phyloP scores from a whole-genome alignment of 352 stramenopile genomes.

The Sclerospora graminicola region DNA sequence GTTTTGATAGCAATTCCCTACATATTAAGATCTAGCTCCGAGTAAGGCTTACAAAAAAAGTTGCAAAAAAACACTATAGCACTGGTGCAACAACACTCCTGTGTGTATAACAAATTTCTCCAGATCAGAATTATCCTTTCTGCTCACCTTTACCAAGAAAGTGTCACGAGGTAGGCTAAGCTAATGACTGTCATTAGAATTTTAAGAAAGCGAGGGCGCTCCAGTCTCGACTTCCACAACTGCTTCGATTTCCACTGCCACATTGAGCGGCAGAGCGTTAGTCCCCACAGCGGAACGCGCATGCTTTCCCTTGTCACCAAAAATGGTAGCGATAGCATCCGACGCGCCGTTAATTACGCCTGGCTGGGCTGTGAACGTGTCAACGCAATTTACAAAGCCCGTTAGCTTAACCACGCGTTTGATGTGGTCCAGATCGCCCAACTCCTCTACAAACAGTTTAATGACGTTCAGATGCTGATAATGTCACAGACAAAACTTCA shows the following conservation, averaged over 20 bases:
- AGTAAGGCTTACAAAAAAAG: no score
- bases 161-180: no score
- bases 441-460: slow-evolving; percentile 34
- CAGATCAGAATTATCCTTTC: no score
- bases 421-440: slow-evolving; percentile 90
- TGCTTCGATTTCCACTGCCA: slow-evolving; percentile 95
- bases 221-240: slow-evolving; percentile 87
- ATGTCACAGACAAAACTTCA: background rate
- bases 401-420: slow-evolving; percentile 94
- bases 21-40: no score
- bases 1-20: no score
- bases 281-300: slow-evolving; percentile 93
- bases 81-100: no score
- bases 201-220: no score
- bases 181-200: no score
- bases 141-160: no score
- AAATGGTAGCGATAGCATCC: slow-evolving; percentile 89
- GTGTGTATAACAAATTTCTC: no score
- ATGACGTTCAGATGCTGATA: background rate
- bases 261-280: slow-evolving; percentile 93
- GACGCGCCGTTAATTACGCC: slow-evolving; percentile 93
- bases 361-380: slow-evolving; percentile 88
- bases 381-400: slow-evolving; percentile 93
- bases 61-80: no score
- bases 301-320: slow-evolving; percentile 85